A percentile compares a stretch with the other conserved stretches of the same genome.
Evolutionary conservation across 164 flowering plant genomes (phyloP).

Genomic region (Sedum album): DNA sequence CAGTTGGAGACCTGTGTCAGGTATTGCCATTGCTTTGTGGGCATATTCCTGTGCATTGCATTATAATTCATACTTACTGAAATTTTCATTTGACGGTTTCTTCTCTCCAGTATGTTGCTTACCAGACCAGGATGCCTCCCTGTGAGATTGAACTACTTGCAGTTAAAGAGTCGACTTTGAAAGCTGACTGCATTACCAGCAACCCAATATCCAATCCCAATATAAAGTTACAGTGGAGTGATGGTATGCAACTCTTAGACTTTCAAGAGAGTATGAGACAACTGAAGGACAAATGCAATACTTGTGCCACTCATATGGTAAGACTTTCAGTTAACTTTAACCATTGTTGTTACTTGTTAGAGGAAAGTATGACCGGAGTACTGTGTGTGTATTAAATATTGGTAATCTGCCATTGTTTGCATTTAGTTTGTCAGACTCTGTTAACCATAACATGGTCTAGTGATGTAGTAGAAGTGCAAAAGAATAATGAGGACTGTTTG

Average conservation of each 20-base stretch:
- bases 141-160: conserved; percentile 47
- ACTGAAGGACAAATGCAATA: conserved; percentile 22
- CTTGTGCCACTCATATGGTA: conserved; percentile 44
- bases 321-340: conserved; percentile 2
- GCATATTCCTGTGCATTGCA: not conserved
- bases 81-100: not conserved
- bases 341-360: not conserved
- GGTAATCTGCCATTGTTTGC: too few species aligned
- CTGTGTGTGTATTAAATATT: too few species aligned
- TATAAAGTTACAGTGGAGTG: conserved; percentile 15
- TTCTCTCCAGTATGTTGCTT: conserved; percentile 51
- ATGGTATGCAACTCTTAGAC: conserved; percentile 32
- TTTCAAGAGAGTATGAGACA: conserved; percentile 49
- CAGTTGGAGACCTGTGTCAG: conserved; percentile 50
- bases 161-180: conserved; percentile 26
- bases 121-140: conserved; percentile 35
- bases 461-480: too few species aligned
- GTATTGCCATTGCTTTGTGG: conserved; percentile 25
- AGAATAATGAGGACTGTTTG: too few species aligned
- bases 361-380: too few species aligned
- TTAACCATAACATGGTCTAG: too few species aligned
- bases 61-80: too few species aligned
- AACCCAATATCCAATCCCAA: conserved; percentile 8
- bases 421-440: too few species aligned
- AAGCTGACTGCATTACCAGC: conserved; percentile 10